These are phyloP conservation scores for Trichoderma koningii DNA, from an alignment of 2,329 filamentous ascomycete genomes.

Conservation along the genomic window DNA sequence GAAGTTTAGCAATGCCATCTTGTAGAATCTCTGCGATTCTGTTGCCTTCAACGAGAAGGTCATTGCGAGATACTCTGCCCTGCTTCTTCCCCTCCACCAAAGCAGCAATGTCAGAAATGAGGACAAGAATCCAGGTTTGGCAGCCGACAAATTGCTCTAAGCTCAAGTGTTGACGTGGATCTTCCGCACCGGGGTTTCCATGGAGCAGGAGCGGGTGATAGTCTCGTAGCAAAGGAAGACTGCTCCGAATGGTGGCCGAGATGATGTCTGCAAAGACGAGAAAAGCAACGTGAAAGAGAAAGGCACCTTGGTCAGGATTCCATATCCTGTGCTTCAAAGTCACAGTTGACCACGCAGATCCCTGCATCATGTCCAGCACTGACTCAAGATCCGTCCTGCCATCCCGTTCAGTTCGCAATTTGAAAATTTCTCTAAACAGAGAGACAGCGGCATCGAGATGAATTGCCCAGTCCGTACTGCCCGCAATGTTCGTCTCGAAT, in stretches of 20 bases:
- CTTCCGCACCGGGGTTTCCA: not conserved
- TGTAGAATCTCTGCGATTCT: not conserved
- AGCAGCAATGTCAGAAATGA: conserved; percentile 1
- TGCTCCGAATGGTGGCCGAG: conserved; percentile 3
- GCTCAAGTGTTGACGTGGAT: not conserved
- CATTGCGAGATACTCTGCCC: not conserved
- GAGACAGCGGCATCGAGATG: conserved; percentile 12
- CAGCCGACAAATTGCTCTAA: conserved; percentile 16
- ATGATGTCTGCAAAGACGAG: conserved; percentile 37
- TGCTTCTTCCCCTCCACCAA: not conserved
- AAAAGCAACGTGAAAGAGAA: conserved; percentile 41
- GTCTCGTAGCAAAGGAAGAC: not conserved
- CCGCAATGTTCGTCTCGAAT: conserved; percentile 45
- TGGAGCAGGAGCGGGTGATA: not conserved
- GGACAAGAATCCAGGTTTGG: conserved; percentile 5
- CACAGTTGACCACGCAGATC: not conserved
- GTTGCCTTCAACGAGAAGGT: not conserved
- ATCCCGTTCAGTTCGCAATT: not conserved
- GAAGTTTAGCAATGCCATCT: not conserved
- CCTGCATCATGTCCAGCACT: not conserved
- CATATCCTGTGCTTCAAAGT: conserved; percentile 32
- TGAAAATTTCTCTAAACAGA: conserved; percentile 13
- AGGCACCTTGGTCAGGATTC: conserved; percentile 42
- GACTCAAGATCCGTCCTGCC: not conserved
- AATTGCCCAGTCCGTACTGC: conserved; percentile 39